Base-by-base conservation (phyloP, 2,329 filamentous ascomycete species). In the Apiospora sp. region DNA sequence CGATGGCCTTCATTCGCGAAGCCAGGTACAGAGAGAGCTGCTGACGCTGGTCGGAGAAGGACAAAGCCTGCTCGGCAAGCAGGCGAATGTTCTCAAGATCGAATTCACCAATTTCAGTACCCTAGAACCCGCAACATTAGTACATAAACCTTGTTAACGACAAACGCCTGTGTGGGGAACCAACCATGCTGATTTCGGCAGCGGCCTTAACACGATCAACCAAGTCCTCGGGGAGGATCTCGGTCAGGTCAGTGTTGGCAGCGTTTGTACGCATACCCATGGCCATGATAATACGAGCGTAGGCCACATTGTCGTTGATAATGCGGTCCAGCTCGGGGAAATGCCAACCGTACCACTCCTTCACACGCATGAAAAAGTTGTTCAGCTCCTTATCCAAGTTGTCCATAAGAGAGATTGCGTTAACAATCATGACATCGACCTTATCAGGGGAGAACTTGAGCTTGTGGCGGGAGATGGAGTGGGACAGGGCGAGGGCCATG, bases 341-440 rank as follows among this genome's bases (percentile, higher is more conserved):
- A 85, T 98, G 96, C 96, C 96, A 99, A 80, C 96, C 96, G 82
- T 99, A 99, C 96, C 96, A 99, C 85, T 99, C 96, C 91, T 98
- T 98, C 75, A 98, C 95, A 83, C 96, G 90, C 96, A 99, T 99
- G 76, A 96, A 96, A 82, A 98, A 98, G 78, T 94, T 96, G 87
- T 99, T 99, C 76, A 99, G 88, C 85, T 99, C 96, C 89, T 99
- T 99, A 87, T 99, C 96, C 74, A 99, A 87, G 76, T 99, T 96
- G 82, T 99, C 96, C 67, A 99, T 89, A 70, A 98, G 90, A 76
- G 93, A 92, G 81, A 99, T 96, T 72, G 95, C 95, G 86, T 99
- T 96, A 73, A 99, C 95, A 81, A 99, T 98, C 96, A 99, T 99
- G 70, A 96, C 96, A 82, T 99, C 96, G 77, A 99, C 96, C 89